Evolutionary conservation across 2,329 filamentous ascomycete species (phyloP), one percentile per base, ranked within the genome.

Genomic region (Beauveria scarabaeidicola): DNA sequence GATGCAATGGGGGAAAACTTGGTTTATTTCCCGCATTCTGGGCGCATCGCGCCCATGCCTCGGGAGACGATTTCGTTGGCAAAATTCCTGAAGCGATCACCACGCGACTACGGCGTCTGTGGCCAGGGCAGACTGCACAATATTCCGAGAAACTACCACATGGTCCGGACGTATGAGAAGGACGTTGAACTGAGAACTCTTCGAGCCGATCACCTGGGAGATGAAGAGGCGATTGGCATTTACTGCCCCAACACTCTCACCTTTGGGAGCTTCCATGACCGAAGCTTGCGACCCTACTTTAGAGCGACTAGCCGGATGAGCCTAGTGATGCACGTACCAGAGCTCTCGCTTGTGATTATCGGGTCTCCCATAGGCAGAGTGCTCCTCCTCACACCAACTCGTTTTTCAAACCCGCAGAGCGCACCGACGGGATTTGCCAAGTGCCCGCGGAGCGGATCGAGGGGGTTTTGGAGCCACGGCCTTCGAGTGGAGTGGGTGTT

Each of bases 321-420:
- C 71, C 84, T 89, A 77, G 72, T 84, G 41, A 73, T 80, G 0
- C 78, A 85, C 54, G 83, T 92, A 1, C 86, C 87, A 0, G 85
- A 89, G 65, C 75, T 94, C 1, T 86, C 79, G n/a, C 74, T 91
- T 15, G 80, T 91, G 9, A 75, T 90, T 3, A 74, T 87, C 1
- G 89, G 81, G 0, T 86, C 85, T 11, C 80, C 85, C n/a, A 81
- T 80, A 52, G 89, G 89, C 0, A 79, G 84, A 9, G 87, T 84
- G 0, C 78, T 81, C 1, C 73, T 93, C 1, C 70, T 90, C 27
- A 89, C 87, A 1, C 73, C 76, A n/a, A 76, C 68, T 52, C 70
- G 69, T 63, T 71, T 67, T 15, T 13, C 57, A 11, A 68, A 68
- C 21, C 36, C 61, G 62, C 63, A 62, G 52, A 64, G 63, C 21